Evolutionary conservation across 192 early-diverging fungal genomes (phyloP), one percentile per base, ranked within the genome.

Genomic region (Haplosporangium gracile): DNA sequence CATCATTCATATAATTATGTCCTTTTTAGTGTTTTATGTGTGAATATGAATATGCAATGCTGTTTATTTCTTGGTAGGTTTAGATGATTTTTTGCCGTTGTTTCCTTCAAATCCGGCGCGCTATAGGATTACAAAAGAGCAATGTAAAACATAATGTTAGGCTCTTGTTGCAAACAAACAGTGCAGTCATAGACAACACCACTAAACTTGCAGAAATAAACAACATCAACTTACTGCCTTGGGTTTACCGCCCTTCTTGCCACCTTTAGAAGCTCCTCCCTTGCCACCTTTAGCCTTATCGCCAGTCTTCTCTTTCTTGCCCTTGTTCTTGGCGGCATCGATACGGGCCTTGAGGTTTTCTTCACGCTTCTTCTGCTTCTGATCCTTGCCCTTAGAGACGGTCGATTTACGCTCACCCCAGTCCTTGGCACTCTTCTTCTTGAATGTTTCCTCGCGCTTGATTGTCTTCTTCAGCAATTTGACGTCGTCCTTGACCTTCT

Each of bases 401-500:
- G 89, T 90, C 26, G 95, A 89, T 77, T 93, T 91, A 65, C 98
- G 93, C 43, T 97, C 93, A 26, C 87, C 83, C 98, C 98, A 99
- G 70, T 95, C 94, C 70, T 94, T 89, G 36, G 92, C 82, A 78
- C 95, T 96, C 94, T 97, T 98, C 83, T 87, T 89, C 93, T 99
- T 99, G 72, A 89, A 80, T 79, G 95, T 91, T 76, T 96, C 93
- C 76, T 95, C 91, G 65, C 96, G 94, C 87, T 97, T 97, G 57
- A 99, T 92, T 0, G 95, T 95, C 89, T 97, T 98, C 89, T 98
- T 97, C 47, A 99, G 91, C 53, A 98, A 88, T 83, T 94, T 96
- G 74, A 94, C 82, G 68, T 99, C 96, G 85, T 99, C 98, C 89
- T 97, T 96, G 75, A 98, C 92, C 89, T 97, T 97, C 82, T 97